These are phyloP conservation scores for Claviceps sp. DNA, from an alignment of 2,329 filamentous ascomycete species.

Conservation along the genomic window DNA sequence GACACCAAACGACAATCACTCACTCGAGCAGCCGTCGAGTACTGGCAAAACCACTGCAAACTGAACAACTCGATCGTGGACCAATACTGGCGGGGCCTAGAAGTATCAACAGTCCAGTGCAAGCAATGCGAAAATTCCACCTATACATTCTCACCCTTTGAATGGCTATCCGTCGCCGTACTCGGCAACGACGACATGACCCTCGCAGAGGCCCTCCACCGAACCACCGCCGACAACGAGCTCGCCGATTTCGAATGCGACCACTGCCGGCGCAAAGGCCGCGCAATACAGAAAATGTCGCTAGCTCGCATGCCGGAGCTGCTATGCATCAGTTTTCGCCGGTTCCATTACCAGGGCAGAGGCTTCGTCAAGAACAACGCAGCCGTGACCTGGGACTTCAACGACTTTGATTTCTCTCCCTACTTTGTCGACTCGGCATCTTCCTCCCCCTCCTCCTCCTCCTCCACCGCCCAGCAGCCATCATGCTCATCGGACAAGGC, in stretches of 20 bases:
- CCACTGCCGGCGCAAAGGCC: slow-evolving; percentile 53
- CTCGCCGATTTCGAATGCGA: slow-evolving; percentile 62
- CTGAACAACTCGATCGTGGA: slow-evolving; percentile 65
- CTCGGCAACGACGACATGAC: slow-evolving; percentile 18
- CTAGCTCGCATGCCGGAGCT: slow-evolving; percentile 69
- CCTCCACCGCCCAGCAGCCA: slow-evolving; percentile 12
- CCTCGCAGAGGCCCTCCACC: slow-evolving; percentile 51
- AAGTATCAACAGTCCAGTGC: slow-evolving; percentile 59
- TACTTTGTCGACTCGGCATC: slow-evolving; percentile 24
- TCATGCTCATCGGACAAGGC: slow-evolving; percentile 18
- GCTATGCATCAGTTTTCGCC: slow-evolving; percentile 65
- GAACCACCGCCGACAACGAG: slow-evolving; percentile 54
- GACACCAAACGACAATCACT: slow-evolving; percentile 19
- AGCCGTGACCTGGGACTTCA: slow-evolving; percentile 63
- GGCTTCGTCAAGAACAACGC: slow-evolving; percentile 52
- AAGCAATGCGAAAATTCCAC: slow-evolving; percentile 39
- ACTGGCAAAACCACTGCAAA: slow-evolving; percentile 60
- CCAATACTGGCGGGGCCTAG: slow-evolving; percentile 66
- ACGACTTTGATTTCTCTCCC: slow-evolving; percentile 44
- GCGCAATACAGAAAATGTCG: slow-evolving; percentile 56
- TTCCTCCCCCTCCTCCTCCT: not conserved
- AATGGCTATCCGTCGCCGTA: slow-evolving; percentile 39
- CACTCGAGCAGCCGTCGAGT: slow-evolving; percentile 50
- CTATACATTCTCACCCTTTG: slow-evolving; percentile 30
- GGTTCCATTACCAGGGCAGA: slow-evolving; percentile 26